Base-by-base conservation (phyloP, 352 stramenopile genomes). In the Thalassiosira exigua region DNA sequence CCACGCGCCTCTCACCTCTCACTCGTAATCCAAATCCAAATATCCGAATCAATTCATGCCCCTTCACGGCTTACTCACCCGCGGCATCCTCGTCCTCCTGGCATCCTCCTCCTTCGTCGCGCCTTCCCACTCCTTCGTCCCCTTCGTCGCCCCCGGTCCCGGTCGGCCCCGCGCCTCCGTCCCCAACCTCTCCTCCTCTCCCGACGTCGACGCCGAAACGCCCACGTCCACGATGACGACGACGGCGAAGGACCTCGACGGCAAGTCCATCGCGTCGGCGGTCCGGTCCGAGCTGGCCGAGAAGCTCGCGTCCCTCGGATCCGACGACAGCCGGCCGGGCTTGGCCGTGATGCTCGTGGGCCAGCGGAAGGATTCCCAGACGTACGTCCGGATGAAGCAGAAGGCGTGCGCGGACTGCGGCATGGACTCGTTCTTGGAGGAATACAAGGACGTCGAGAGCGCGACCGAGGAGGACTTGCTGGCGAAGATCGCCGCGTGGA, bases 381-480 rank as follows among this genome's bases (percentile, higher is more conserved):
- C 98, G 24, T 99, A 99, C 82, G 98, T 99, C 33, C 93, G 96
- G 48, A 98, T 98, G 87, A 99, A 99, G 85, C 98, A 99, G 84
- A 98, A 98, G 79, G 97, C 97, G 14, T 98, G 95, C 83, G 94
- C 83, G 21, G 95, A 98, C 67, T 92, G 97, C 22, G 97, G 96
- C 42, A 97, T 99, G 82, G 68, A 70, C 0, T 93, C 93, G 9
- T 94, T 97, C 70, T 87, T 96, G 12, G 81, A 79, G 53, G 81
- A 91, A 60, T 92, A 87, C 66, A 69, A 79, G 14, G 72, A 86
- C 17, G 76, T 82, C 0, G 33, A 69, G 4, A 48, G 56, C 2
- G 84, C 86, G 0, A 77, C 87, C 51, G 72, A 90, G 64, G 81
- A 89, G 62, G 54, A 77, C 27, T 32, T 93, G 0, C 12, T 92